A percentile compares a stretch with the other conserved stretches of the same genome.
Conservation (phyloP, 768 basidiomycete genomes). For the Leccinellum luteum region DNA sequence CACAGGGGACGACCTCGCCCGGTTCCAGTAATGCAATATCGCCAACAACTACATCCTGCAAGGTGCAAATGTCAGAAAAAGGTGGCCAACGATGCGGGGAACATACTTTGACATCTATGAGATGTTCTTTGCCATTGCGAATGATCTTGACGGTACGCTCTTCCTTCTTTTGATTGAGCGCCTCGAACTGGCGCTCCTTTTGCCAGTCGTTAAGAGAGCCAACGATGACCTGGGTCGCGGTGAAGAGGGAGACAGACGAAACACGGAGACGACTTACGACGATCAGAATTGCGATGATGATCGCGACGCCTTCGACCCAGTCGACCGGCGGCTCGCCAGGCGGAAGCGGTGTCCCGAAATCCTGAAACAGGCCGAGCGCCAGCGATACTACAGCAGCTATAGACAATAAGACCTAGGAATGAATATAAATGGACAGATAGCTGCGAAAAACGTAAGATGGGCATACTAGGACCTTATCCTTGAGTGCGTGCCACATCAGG, state of each 20-base stretch:
- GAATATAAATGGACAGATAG: constrained; percentile 7
- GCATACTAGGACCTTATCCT: constrained; percentile 87
- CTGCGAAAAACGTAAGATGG: background rate
- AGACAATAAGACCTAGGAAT: constrained; percentile 72
- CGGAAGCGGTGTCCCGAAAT: constrained; percentile 71
- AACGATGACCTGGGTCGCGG: constrained; percentile 63
- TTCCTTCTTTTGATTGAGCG: constrained; percentile 91
- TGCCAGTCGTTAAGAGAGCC: constrained; percentile 98
- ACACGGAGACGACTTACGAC: constrained; percentile 50
- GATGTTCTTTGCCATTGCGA: constrained; percentile 63
- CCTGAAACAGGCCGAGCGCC: constrained; percentile 91
- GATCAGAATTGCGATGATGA: constrained; percentile 71
- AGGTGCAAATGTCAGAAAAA: constrained; percentile 20
- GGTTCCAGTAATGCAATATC: constrained; percentile 91
- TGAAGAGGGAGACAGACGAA: background rate
- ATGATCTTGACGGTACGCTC: constrained; percentile 88
- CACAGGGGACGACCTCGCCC: constrained; percentile 94
- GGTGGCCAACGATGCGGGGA: background rate
- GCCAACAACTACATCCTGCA: constrained; percentile 87
- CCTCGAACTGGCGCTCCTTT: constrained; percentile 94
- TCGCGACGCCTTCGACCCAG: constrained; percentile 94
- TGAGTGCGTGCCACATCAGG: constrained; percentile 83
- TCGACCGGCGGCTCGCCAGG: constrained; percentile 74
- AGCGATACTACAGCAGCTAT: constrained; percentile 92
- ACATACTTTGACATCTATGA: constrained; percentile 78